Percentiles rank a stretch among this genome's conserved stretches.
phyloP scores from a whole-genome alignment of 1,284 basidiomycete genomes.

The Ganoderma sinense region DNA sequence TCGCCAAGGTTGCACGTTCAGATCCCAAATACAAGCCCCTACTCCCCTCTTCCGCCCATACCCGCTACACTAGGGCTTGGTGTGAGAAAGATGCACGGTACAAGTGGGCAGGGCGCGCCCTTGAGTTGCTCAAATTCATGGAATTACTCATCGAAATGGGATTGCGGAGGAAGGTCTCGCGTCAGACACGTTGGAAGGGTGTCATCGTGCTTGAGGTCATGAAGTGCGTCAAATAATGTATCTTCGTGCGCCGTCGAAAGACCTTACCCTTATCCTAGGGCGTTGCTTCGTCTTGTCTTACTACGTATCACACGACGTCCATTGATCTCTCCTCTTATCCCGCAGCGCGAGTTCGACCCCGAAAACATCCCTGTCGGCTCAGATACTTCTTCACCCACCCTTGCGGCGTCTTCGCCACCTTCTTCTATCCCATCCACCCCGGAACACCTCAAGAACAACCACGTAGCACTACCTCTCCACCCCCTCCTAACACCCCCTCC shows the following conservation, averaged over 20 bases:
- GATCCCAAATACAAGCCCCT: constrained; percentile 74
- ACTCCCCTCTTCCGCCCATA: constrained; percentile 72
- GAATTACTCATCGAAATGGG: constrained; percentile 90
- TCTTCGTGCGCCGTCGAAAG: not conserved
- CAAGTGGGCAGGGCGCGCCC: constrained; percentile 75
- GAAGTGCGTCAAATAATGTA: constrained; percentile 69
- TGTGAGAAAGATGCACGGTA: constrained; percentile 71
- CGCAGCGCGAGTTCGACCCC: constrained; percentile 87
- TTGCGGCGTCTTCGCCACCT: constrained; percentile 61
- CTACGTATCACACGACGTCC: constrained; percentile 79
- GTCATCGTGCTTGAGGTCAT: constrained; percentile 78
- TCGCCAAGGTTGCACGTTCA: constrained; percentile 69
- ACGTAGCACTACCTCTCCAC: constrained; percentile 66
- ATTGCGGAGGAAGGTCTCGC: constrained; percentile 71
- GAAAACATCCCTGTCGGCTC: constrained; percentile 66
- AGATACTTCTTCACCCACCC: constrained; percentile 60
- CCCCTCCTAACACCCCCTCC: constrained; percentile 63
- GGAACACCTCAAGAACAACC: constrained; percentile 81
- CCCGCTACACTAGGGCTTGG: constrained; percentile 88
- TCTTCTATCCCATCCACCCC: constrained; percentile 65
- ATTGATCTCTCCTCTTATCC: constrained; percentile 76
- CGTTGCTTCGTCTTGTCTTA: constrained; percentile 73
- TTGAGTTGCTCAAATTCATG: constrained; percentile 80
- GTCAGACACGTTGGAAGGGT: constrained; percentile 71
- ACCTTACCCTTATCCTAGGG: constrained; percentile 53